Conservation (phyloP, 768 basidiomycete genomes). For the Lactarius evosmus region DNA sequence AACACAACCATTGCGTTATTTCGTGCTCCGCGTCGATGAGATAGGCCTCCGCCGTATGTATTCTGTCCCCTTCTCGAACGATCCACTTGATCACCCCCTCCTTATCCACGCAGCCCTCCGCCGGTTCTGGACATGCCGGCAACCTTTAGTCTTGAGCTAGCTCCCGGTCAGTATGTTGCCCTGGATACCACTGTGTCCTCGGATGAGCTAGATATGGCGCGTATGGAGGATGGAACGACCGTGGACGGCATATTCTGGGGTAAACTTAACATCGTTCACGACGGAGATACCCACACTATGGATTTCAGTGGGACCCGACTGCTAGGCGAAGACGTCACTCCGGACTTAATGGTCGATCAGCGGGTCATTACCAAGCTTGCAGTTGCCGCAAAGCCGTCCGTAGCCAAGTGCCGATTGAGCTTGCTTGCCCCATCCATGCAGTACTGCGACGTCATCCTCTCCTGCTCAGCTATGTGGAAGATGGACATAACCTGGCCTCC, state of each 20-base stretch:
- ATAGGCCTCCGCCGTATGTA: constrained; percentile 52
- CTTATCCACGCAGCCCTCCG: constrained; percentile 42
- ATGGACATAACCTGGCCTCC: constrained; percentile 76
- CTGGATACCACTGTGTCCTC: constrained; percentile 77
- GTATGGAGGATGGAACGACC: constrained; percentile 84
- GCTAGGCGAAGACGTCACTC: constrained; percentile 56
- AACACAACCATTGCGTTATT: neutral
- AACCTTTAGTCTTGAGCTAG: constrained; percentile 76
- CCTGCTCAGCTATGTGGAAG: constrained; percentile 72
- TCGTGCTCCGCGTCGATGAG: neutral
- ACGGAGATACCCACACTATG: constrained; percentile 72
- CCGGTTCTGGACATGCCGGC: constrained; percentile 87
- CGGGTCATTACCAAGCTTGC: constrained; percentile 75
- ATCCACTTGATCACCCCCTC: neutral
- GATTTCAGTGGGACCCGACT: constrained; percentile 81
- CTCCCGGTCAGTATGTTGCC: constrained; percentile 74
- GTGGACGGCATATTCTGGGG: constrained; percentile 89
- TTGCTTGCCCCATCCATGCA: constrained; percentile 70
- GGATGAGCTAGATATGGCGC: constrained; percentile 83
- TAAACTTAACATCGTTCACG: constrained; percentile 78
- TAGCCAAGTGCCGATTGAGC: constrained; percentile 73
- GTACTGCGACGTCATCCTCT: constrained; percentile 76
- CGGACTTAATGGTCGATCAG: constrained; percentile 72
- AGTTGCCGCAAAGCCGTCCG: constrained; percentile 66
- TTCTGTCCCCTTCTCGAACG: neutral